Evolutionary conservation across 495 filamentous ascomycete genomes (phyloP).

Genomic region (Daldinia vernicosa): DNA sequence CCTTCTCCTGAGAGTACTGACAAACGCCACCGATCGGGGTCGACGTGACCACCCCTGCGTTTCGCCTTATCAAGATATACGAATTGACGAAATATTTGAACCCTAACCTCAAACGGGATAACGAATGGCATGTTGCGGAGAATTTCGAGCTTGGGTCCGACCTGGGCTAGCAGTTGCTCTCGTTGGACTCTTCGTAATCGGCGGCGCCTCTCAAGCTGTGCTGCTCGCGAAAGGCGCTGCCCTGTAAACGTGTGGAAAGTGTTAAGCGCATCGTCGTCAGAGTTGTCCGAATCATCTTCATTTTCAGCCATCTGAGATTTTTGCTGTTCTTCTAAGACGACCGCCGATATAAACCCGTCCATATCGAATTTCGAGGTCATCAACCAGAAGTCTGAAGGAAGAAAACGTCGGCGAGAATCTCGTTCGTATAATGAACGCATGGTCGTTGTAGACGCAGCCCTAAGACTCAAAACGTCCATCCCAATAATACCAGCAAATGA

Average conservation of each 20-base stretch:
- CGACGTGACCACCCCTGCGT: constrained; percentile 76
- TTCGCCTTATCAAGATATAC: constrained; percentile 81
- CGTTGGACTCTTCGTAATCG: constrained; percentile 69
- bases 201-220: constrained; percentile 57
- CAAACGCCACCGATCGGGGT: constrained; percentile 82
- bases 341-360: constrained; percentile 85
- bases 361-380: constrained; percentile 94
- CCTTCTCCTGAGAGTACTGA: constrained; percentile 57
- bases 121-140: constrained; percentile 96
- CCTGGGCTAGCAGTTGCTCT: constrained; percentile 73
- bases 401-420: constrained; percentile 87
- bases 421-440: constrained; percentile 90
- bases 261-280: constrained; percentile 34
- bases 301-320: constrained; percentile 52
- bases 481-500: constrained; percentile 64
- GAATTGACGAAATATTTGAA: constrained; percentile 94
- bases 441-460: constrained; percentile 81
- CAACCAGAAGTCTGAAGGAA: constrained; percentile 86
- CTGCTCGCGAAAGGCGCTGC: constrained; percentile 47
- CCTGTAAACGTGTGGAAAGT: constrained; percentile 38
- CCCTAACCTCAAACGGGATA: constrained; percentile 90
- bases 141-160: constrained; percentile 87
- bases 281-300: constrained; percentile 39
- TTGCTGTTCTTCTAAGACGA: constrained; percentile 88
- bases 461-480: constrained; percentile 80